phyloP scores from a whole-genome alignment of 1,139 yeast species.

The Debaryomycetaceae sp. region DNA sequence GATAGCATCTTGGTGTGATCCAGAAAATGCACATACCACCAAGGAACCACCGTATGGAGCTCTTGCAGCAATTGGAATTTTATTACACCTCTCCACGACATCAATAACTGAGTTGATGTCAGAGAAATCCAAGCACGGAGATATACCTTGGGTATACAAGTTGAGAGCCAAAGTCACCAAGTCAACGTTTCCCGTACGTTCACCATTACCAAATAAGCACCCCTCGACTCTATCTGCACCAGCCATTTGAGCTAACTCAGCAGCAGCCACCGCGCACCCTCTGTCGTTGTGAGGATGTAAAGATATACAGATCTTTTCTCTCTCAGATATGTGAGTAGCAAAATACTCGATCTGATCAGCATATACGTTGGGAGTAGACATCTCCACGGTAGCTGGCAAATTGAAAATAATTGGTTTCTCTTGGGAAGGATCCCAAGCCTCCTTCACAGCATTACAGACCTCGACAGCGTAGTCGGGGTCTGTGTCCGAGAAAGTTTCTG shows the following conservation, averaged over 20 bases:
- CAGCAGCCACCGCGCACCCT: constrained; percentile 97
- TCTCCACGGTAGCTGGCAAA: constrained; percentile 98
- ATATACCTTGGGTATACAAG: constrained; percentile 89
- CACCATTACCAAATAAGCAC: constrained; percentile 96
- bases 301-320: constrained; percentile 84
- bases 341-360: constrained; percentile 97
- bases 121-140: constrained; percentile 83
- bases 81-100: constrained; percentile 89
- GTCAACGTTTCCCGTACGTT: constrained; percentile 97
- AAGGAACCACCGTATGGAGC: constrained; percentile 97
- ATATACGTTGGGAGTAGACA: constrained; percentile 88
- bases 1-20: constrained; percentile 97
- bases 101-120: constrained; percentile 79
- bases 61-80: constrained; percentile 88
- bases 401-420: constrained; percentile 90
- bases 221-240: constrained; percentile 99
- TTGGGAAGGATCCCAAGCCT: constrained; percentile 84
- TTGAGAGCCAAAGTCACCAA: constrained; percentile 89
- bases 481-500: constrained; percentile 92
- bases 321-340: constrained; percentile 68
- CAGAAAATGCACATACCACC: constrained; percentile 94
- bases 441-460: constrained; percentile 92
- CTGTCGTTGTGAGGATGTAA: constrained; percentile 96
- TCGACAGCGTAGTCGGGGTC: constrained; percentile 77
- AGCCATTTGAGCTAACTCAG: constrained; percentile 89